Conservation (phyloP, 2,329 filamentous ascomycete species). For the Aspergillus tamarii region DNA sequence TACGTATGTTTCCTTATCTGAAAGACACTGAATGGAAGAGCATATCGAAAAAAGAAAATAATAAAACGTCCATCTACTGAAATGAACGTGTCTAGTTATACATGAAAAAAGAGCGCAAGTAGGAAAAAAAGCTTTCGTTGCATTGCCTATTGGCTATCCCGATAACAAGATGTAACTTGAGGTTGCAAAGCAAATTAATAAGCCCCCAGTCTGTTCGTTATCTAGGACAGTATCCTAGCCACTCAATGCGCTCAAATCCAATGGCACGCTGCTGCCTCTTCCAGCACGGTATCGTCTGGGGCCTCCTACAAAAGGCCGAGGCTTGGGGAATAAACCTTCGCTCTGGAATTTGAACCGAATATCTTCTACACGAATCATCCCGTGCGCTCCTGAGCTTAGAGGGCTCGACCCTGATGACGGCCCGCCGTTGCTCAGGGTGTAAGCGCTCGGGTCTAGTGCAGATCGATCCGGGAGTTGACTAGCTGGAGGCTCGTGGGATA, state of each 20-base stretch:
- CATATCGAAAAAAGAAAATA: background rate
- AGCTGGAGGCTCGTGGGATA: constrained; percentile 35
- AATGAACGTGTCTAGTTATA: background rate
- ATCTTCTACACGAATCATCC: constrained; percentile 68
- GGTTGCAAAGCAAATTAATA: background rate
- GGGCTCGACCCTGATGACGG: constrained; percentile 32
- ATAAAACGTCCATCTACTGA: background rate
- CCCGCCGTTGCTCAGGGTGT: constrained; percentile 71
- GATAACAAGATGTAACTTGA: constrained; percentile 3
- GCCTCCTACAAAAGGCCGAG: constrained; percentile 75
- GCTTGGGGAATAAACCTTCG: constrained; percentile 80
- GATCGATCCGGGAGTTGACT: constrained; percentile 56
- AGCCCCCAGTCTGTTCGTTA: background rate
- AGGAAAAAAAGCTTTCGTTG: background rate
- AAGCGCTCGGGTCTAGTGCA: constrained; percentile 74
- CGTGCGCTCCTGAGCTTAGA: constrained; percentile 29
- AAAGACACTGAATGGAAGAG: too few relatives aligned
- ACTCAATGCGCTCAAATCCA: constrained; percentile 66
- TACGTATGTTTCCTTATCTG: background rate
- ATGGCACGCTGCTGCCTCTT: constrained; percentile 87
- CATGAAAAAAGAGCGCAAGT: background rate
- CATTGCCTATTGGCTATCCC: constrained; percentile 6
- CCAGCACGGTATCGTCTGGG: constrained; percentile 84
- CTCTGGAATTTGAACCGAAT: constrained; percentile 83
- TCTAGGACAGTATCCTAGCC: constrained; percentile 23